Percentiles rank a stretch among this genome's conserved stretches.
phyloP scores from a whole-genome alignment of 345 rosid species.

The Murraya koenigii region DNA sequence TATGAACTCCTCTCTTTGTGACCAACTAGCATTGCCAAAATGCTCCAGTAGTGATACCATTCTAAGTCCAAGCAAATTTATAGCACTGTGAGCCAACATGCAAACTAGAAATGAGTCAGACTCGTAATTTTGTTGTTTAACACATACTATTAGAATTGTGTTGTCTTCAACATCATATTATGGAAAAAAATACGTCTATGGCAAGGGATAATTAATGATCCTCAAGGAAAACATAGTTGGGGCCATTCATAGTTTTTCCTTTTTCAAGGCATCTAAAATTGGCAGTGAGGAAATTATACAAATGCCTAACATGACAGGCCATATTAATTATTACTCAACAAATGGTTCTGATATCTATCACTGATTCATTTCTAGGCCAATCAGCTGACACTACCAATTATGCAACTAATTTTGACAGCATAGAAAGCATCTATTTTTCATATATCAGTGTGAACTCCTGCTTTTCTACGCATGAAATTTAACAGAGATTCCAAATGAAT shows the following conservation, averaged over 20 bases:
- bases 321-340: conserved; percentile 2
- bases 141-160: conserved; percentile 12
- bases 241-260: conserved; percentile 9
- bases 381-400: not conserved
- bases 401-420: not conserved
- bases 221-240: conserved; percentile 11
- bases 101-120: conserved; percentile 1
- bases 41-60: not conserved
- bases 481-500: not conserved
- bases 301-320: not conserved
- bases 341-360: not conserved
- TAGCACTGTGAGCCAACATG: conserved; percentile 2
- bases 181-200: conserved; percentile 7
- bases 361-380: not conserved
- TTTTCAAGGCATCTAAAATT: conserved; percentile 8
- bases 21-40: not conserved
- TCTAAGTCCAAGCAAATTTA: conserved; percentile 13
- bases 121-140: not conserved
- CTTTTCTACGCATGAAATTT: not conserved
- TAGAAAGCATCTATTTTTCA: not conserved
- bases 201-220: conserved; percentile 18
- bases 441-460: not conserved
- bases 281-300: conserved; percentile 6
- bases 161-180: not conserved
- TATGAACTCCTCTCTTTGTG: not conserved